phyloP scores from a whole-genome alignment of 179 eudicot genomes.

The Camellia oleifera region DNA sequence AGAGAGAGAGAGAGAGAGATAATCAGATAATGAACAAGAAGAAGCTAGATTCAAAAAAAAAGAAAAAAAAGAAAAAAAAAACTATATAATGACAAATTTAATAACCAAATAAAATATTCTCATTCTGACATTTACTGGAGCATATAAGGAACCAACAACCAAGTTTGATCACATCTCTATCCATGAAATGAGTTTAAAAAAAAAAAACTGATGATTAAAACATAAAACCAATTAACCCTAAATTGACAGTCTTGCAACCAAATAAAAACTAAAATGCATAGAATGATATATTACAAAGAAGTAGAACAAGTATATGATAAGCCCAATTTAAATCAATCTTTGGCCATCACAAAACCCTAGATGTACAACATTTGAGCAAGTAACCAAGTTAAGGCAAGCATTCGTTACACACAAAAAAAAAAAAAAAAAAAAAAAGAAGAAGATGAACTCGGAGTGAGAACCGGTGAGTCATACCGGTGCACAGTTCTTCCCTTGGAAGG shows the following conservation, averaged over 20 bases:
- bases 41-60: too few relatives aligned
- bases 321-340: neutral
- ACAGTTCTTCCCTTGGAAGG: too few relatives aligned
- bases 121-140: neutral
- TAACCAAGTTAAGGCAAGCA: neutral
- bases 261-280: neutral
- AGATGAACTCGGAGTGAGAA: too few relatives aligned
- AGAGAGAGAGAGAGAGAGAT: too few relatives aligned
- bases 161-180: neutral
- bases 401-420: neutral
- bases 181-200: neutral
- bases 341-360: slow-evolving; percentile 27
- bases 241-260: neutral
- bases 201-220: neutral
- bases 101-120: too few relatives aligned
- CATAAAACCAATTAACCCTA: neutral
- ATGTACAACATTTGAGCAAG: neutral
- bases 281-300: neutral
- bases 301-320: neutral
- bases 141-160: neutral
- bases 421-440: too few relatives aligned
- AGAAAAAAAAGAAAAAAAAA: too few relatives aligned
- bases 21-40: too few relatives aligned
- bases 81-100: too few relatives aligned
- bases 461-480: too few relatives aligned